Conservation (phyloP, 495 filamentous ascomycete genomes). For the Hypoxylon trugodes region DNA sequence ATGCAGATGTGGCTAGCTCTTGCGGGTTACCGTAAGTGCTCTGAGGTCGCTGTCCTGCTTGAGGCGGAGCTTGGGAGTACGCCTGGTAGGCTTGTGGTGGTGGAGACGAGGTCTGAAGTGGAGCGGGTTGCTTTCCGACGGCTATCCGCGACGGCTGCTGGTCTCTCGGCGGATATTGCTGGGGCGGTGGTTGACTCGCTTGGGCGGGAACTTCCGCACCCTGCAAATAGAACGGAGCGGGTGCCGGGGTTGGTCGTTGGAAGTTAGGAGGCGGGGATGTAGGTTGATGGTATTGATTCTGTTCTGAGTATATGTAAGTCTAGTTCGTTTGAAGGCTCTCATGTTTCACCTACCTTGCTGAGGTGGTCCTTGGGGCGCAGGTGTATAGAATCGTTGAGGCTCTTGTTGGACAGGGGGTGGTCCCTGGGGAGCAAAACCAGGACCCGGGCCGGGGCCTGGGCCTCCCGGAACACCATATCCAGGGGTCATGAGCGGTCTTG, state of each 20-base stretch:
- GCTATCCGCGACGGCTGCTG: constrained; percentile 55
- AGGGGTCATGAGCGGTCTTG: constrained; percentile 69
- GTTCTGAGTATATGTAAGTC: constrained; percentile 44
- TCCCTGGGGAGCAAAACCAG: constrained; percentile 55
- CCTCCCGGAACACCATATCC: constrained; percentile 62
- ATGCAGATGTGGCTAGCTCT: constrained; percentile 84
- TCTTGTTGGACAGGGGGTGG: constrained; percentile 64
- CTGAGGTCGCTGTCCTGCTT: constrained; percentile 64
- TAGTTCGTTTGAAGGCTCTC: constrained; percentile 31
- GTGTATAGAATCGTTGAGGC: constrained; percentile 75
- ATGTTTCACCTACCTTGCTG: constrained; percentile 46
- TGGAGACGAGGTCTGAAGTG: constrained; percentile 57
- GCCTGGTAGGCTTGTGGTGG: constrained; percentile 48
- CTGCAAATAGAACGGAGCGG: constrained; percentile 57
- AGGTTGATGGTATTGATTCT: constrained; percentile 54
- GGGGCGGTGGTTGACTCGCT: constrained; percentile 38
- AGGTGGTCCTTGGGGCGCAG: constrained; percentile 51
- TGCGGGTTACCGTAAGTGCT: constrained; percentile 82
- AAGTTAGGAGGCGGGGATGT: constrained; percentile 58
- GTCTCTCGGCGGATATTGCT: constrained; percentile 52
- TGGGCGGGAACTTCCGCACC: constrained; percentile 55
- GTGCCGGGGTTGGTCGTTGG: constrained; percentile 50
- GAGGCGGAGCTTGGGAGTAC: constrained; percentile 55
- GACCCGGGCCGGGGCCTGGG: constrained; percentile 50
- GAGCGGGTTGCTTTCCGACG: constrained; percentile 54